These are phyloP conservation scores for Spergularia azorica DNA, from an alignment of 179 eudicot genomes.

Conservation along the genomic window DNA sequence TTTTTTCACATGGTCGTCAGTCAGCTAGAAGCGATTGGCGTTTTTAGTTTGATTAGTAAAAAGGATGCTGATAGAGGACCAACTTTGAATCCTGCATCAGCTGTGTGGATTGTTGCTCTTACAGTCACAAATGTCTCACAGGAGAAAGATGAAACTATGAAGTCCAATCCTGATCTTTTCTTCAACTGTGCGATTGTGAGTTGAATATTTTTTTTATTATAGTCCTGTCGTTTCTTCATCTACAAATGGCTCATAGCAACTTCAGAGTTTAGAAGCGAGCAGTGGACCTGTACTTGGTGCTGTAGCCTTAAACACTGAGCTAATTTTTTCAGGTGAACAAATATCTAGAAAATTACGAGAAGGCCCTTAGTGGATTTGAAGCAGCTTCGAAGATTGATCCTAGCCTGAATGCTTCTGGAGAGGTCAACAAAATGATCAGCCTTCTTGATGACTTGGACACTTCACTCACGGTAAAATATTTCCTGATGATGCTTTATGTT, in stretches of 20 bases:
- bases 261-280: background rate
- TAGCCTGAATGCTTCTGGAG: slow-evolving; percentile 70
- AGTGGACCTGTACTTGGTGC: background rate
- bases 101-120: slow-evolving; percentile 23
- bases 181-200: slow-evolving; percentile 90
- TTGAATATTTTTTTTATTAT: background rate
- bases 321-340: slow-evolving; percentile 59
- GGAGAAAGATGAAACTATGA: slow-evolving; percentile 94
- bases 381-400: slow-evolving; percentile 93
- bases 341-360: slow-evolving; percentile 89
- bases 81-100: slow-evolving; percentile 7
- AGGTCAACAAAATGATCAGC: slow-evolving; percentile 62
- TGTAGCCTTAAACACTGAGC: background rate
- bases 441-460: slow-evolving; percentile 75
- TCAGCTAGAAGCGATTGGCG: too few relatives aligned
- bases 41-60: background rate
- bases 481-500: background rate
- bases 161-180: slow-evolving; percentile 78
- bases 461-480: slow-evolving; percentile 53
- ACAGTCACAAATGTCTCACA: slow-evolving; percentile 30
- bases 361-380: slow-evolving; percentile 90
- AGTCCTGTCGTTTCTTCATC: background rate
- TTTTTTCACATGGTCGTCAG: background rate
- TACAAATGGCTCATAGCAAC: background rate
- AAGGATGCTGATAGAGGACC: background rate